Evolutionary conservation across 2,329 filamentous ascomycete species (phyloP), one percentile per base, ranked within the genome.

Genomic region (Fusarium marasasianum): DNA sequence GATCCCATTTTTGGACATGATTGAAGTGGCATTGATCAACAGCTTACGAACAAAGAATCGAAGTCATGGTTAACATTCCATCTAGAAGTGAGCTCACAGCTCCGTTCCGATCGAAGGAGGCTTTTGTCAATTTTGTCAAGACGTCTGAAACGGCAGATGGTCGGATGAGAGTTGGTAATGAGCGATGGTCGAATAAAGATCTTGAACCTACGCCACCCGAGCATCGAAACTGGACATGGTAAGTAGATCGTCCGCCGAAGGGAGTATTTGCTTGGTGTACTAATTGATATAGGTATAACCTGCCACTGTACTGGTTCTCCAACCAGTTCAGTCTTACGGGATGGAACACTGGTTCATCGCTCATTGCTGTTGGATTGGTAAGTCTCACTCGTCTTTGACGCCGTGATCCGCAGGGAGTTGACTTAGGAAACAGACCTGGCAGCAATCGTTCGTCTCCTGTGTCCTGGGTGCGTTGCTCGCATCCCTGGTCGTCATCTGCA

Each of bases 271-370:
- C 24, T 24, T 24, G 24, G 24, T 24, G 24, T 24, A 24, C 24
- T 24, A 24, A 24, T 18, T n/a, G 14, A 5, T 4, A 0, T 0
- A 54, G 51, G 51, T 55, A 41, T 0, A 55, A 55, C 3, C 0
- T 55, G 10, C 51, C 51, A 4, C 35, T 55, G 35, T 55, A 55
- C 20, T 55, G 51, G 51, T 41, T 55, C 14, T 55, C 51, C 1
- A 55, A 55, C 14, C 51, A 55, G 24, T 55, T 55, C 6, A 55
- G 51, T n/a, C 51, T 55, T 1, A 55, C 51, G 5, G 51, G 35
- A 55, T 55, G 51, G 51, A 55, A 55, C 14, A 55, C 51, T 18
- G 51, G 51, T 3, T 55, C 51, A 18, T 55, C 51, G 2, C 51
- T 55, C 10, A 55, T 55, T 13, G 51, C 51, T 0, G 51, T 55